These are phyloP conservation scores for Penicillium tannophilum DNA, from an alignment of 495 filamentous ascomycete genomes.

Conservation along the genomic window DNA sequence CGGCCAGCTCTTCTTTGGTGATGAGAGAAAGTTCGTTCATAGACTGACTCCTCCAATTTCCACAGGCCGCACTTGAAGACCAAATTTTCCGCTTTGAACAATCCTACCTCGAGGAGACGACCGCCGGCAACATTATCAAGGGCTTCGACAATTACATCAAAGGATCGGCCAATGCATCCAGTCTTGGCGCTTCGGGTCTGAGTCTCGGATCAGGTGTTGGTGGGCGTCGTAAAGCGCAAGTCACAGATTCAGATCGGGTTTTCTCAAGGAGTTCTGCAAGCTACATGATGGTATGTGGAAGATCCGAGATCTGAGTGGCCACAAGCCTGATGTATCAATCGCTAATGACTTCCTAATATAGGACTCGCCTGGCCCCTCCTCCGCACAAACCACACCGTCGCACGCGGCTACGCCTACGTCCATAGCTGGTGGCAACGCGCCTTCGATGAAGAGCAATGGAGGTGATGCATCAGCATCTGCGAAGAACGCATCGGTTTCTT, in stretches of 20 bases:
- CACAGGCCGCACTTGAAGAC: conserved; percentile 70
- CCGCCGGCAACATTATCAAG: conserved; percentile 90
- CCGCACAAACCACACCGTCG: conserved; percentile 50
- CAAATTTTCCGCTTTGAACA: conserved; percentile 82
- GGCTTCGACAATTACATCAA: conserved; percentile 99
- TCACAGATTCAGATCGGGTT: conserved; percentile 52
- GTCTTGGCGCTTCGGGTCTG: conserved; percentile 35
- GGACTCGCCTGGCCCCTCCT: conserved; percentile 54
- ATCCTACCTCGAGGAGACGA: conserved; percentile 88
- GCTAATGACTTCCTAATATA: conserved; percentile 13
- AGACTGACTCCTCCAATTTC: background rate
- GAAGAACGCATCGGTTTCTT: conserved; percentile 26
- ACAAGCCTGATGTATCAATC: background rate
- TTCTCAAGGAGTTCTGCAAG: conserved; percentile 55
- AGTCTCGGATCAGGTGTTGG: conserved; percentile 47
- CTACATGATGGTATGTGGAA: conserved; percentile 49
- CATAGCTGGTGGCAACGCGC: conserved; percentile 34
- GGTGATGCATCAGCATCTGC: conserved; percentile 29
- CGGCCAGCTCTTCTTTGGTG: too few relatives aligned
- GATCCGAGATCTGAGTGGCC: background rate
- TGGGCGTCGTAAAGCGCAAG: conserved; percentile 48
- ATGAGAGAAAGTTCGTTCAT: background rate
- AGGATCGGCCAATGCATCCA: conserved; percentile 55
- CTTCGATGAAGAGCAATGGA: conserved; percentile 33
- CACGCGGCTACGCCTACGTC: conserved; percentile 54